Evolutionary conservation across 352 stramenopile genomes (phyloP).

Genomic region (Globisporangium alternatum): DNA sequence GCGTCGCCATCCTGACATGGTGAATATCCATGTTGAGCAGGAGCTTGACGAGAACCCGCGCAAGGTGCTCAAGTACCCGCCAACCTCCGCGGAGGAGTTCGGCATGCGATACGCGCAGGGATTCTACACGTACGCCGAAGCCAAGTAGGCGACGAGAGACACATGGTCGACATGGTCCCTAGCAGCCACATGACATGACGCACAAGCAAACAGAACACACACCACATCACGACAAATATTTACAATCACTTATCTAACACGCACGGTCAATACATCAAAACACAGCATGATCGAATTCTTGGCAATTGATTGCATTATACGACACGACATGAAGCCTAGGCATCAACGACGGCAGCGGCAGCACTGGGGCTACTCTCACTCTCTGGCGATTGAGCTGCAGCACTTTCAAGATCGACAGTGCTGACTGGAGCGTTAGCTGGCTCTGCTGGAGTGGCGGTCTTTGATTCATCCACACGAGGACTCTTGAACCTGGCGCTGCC

Average conservation of each 20-base stretch:
- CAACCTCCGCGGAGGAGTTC: constrained; percentile 57
- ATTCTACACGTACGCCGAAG: constrained; percentile 82
- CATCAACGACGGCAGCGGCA: background rate
- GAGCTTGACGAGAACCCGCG: constrained; percentile 74
- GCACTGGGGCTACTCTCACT: background rate
- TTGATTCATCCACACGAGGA: background rate
- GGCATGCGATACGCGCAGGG: constrained; percentile 79
- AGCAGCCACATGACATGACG: background rate
- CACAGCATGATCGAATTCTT: background rate
- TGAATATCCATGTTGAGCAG: constrained; percentile 16
- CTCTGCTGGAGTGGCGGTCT: background rate
- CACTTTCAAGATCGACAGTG: background rate
- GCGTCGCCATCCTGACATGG: background rate
- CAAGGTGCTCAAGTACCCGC: constrained; percentile 76
- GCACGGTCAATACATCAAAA: background rate
- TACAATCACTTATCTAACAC: background rate
- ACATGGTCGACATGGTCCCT: no score
- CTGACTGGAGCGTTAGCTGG: background rate
- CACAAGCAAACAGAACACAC: background rate
- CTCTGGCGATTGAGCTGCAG: background rate
- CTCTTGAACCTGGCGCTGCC: background rate
- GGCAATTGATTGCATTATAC: background rate
- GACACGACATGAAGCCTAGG: background rate
- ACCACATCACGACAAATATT: background rate
- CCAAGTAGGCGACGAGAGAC: constrained; percentile 39